Conservation (phyloP, 495 filamentous ascomycete species). For the Aspergillus saccharolyticus region DNA sequence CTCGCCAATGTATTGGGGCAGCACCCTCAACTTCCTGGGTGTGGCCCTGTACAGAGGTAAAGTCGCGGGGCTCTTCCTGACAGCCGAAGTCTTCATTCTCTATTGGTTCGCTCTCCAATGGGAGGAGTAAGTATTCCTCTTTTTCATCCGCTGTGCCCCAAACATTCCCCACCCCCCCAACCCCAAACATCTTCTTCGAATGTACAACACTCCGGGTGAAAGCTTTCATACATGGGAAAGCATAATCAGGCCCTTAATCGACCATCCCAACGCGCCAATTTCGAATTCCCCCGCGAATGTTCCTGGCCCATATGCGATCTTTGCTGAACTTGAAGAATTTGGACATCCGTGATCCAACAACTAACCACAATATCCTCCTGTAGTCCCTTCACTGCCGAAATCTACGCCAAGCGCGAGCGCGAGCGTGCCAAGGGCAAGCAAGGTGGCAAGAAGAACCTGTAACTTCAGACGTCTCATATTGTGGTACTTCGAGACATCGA, state of each 20-base stretch:
- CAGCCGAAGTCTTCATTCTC: conserved; percentile 65
- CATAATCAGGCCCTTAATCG: neutral
- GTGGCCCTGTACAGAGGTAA: conserved; percentile 84
- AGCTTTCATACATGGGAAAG: neutral
- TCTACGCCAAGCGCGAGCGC: conserved; percentile 80
- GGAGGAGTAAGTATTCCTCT: conserved; percentile 64
- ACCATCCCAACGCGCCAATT: neutral
- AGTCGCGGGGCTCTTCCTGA: conserved; percentile 79
- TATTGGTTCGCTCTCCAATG: conserved; percentile 82
- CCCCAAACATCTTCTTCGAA: neutral
- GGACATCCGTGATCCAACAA: conserved; percentile 4
- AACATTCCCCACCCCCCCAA: neutral
- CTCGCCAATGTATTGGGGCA: conserved; percentile 96
- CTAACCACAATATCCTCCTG: conserved; percentile 13
- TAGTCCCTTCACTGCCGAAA: conserved; percentile 88
- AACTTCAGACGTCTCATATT: conserved; percentile 8
- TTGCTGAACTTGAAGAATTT: neutral
- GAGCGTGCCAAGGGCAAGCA: conserved; percentile 39
- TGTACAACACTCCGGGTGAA: neutral
- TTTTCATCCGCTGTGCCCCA: neutral
- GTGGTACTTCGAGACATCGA: neutral
- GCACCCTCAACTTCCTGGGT: conserved; percentile 85
- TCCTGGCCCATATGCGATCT: neutral
- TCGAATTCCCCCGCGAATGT: neutral
- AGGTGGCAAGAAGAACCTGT: conserved; percentile 42